Conservation (phyloP, 2,329 filamentous ascomycete species). For the Orbilia brochopaga region DNA sequence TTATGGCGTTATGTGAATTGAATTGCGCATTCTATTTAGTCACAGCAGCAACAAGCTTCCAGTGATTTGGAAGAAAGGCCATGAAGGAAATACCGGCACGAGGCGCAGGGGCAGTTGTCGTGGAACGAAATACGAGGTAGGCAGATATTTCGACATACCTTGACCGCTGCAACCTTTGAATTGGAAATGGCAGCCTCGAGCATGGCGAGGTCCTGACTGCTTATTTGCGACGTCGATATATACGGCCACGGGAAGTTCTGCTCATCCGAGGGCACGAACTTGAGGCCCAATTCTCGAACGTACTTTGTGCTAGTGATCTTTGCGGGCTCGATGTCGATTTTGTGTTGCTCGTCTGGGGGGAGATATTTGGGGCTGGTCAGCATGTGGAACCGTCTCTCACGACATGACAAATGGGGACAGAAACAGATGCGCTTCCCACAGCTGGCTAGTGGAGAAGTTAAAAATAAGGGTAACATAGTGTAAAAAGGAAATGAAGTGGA, state of each 20-base stretch:
- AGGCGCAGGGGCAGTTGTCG: conserved; percentile 8
- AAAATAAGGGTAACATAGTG: not conserved
- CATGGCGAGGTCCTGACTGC: conserved; percentile 41
- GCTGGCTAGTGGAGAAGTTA: conserved; percentile 6
- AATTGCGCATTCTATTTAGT: conserved; percentile 2
- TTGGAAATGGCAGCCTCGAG: conserved; percentile 43
- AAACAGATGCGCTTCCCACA: not conserved
- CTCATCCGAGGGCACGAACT: conserved; percentile 47
- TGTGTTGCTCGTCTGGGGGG: conserved; percentile 48
- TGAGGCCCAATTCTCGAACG: conserved; percentile 43
- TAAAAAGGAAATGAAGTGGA: not conserved
- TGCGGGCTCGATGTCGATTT: conserved; percentile 48
- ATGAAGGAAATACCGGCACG: not conserved
- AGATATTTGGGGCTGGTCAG: conserved; percentile 24
- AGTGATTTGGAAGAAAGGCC: not conserved
- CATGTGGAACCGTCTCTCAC: conserved; percentile 32
- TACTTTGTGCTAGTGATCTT: conserved; percentile 50
- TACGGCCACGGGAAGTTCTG: conserved; percentile 45
- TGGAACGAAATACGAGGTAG: conserved; percentile 30
- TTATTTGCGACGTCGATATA: conserved; percentile 48
- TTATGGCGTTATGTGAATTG: conserved; percentile 18
- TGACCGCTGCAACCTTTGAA: conserved; percentile 43
- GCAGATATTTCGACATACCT: conserved; percentile 34
- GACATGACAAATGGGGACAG: conserved; percentile 42
- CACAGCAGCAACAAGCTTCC: no score